phyloP scores from a whole-genome alignment of 1,139 yeast genomes.

The Lodderomyces metapsilosis region DNA sequence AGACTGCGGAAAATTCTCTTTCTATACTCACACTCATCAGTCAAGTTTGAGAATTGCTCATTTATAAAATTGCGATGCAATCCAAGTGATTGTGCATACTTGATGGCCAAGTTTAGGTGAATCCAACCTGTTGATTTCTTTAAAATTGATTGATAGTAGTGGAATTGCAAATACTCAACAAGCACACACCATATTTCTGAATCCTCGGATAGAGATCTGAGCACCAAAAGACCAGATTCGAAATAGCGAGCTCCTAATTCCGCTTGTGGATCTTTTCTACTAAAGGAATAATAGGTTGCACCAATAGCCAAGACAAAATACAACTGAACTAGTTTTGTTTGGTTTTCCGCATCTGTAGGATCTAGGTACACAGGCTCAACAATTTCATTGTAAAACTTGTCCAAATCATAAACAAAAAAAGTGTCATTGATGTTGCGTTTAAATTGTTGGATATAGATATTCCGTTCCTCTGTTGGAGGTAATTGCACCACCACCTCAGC shows the following conservation, averaged over 20 bases:
- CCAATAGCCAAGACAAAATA: conserved; percentile 43
- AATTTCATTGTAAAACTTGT: conserved; percentile 24
- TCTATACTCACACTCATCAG: conserved; percentile 20
- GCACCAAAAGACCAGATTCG: conserved; percentile 30
- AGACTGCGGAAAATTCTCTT: conserved; percentile 41
- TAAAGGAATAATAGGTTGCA: conserved; percentile 25
- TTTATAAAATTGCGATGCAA: conserved; percentile 24
- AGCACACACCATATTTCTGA: conserved; percentile 44
- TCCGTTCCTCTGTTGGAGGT: conserved; percentile 22
- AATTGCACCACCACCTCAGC: conserved; percentile 21
- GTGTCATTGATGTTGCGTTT: conserved; percentile 34
- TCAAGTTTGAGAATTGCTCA: conserved; percentile 17
- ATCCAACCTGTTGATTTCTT: conserved; percentile 43
- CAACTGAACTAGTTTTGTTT: conserved; percentile 25
- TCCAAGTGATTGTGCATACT: conserved; percentile 26
- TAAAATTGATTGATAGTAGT: conserved; percentile 38
- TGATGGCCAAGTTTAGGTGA: conserved; percentile 26
- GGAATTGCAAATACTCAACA: conserved; percentile 35
- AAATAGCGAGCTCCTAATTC: conserved; percentile 23
- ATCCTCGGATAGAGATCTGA: conserved; percentile 32
- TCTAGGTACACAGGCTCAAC: conserved; percentile 26
- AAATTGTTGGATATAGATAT: conserved; percentile 26
- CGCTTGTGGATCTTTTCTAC: conserved; percentile 19
- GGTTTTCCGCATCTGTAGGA: conserved; percentile 17
- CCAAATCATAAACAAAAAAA: conserved; percentile 34